phyloP scores from a whole-genome alignment of 306 rosid species.

The Cucurbita argyrosperma region DNA sequence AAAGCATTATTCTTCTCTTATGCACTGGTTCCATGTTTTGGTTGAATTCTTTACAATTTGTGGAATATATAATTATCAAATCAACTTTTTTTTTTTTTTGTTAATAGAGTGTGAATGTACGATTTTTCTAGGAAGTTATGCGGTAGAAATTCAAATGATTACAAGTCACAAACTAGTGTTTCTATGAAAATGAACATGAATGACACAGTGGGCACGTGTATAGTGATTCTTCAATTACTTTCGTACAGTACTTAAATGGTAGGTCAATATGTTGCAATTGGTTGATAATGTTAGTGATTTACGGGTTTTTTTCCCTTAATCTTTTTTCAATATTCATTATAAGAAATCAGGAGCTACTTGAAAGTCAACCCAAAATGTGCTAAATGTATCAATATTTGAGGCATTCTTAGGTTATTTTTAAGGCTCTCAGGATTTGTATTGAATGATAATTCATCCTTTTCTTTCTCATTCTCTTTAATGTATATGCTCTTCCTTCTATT shows the following conservation, averaged over 20 bases:
- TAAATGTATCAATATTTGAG: background rate
- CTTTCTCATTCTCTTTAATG: background rate
- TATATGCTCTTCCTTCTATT: background rate
- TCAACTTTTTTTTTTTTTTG: background rate
- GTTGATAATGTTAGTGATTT: background rate
- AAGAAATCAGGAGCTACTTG: background rate
- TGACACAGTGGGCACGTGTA: background rate
- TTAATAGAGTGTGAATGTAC: background rate
- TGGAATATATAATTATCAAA: background rate
- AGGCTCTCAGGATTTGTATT: background rate
- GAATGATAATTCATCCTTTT: background rate
- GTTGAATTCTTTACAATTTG: background rate
- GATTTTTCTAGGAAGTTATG: background rate
- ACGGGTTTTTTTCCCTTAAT: background rate
- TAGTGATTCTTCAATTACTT: background rate
- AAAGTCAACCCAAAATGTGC: background rate
- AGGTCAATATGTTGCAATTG: background rate
- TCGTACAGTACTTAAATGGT: background rate
- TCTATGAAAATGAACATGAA: background rate
- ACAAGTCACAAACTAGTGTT: background rate
- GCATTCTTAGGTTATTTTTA: background rate
- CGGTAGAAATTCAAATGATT: background rate
- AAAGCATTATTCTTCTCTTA: constrained; percentile 16
- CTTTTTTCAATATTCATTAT: background rate
- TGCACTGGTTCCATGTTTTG: background rate